Base-by-base conservation (phyloP, 2,329 filamentous ascomycete genomes). In the Hypoxylon rubiginosum region DNA sequence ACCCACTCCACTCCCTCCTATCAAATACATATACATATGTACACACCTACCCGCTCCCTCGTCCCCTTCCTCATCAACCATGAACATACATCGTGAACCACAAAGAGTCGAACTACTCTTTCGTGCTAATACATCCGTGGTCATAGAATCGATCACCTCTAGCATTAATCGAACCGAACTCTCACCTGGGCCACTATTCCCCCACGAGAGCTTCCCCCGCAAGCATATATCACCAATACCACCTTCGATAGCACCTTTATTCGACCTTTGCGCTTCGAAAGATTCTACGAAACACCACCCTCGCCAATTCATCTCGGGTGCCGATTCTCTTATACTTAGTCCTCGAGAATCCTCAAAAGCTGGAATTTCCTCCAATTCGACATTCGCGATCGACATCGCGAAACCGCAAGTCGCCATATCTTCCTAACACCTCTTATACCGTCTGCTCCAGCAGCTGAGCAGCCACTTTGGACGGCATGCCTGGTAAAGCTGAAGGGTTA, bases 401-500 rank as follows among this genome's bases (percentile, higher is more conserved):
- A 72, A 71, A 68, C 63, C 66, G 51, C 19, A 58, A 41, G n/a
- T 32, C 64, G 66, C 64, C 58, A 67, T 71, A 71, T 54, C 58
- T 66, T 41, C 62, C 24, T 61, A 55, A 64, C 48, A 30, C 43
- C 13, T 61, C 58, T 48, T 36, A 19, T 48, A 26, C 45, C 52
- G 61, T 41, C 70, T 73, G 68, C 69, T 66, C 70, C 53, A 67
- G 61, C 67, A 71, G 67, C 66, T 71, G 72, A 74, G 69, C 72
- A 75, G 66, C 56, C 54, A 60, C 43, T 57, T 62, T 53, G 48
- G 45, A 59, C 80, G 82, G 75, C 66, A 98, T 98, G 95, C 93
- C 93, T 82, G 90, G 92, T 77, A 87, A 88, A 82, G 86, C 97
- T 80, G 90, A 92, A 80, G 91, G 91, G 66, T 92, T 95, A 76